Evolutionary conservation across 2,329 filamentous ascomycete genomes (phyloP).

Genomic region (Teratosphaeria nubilosa): DNA sequence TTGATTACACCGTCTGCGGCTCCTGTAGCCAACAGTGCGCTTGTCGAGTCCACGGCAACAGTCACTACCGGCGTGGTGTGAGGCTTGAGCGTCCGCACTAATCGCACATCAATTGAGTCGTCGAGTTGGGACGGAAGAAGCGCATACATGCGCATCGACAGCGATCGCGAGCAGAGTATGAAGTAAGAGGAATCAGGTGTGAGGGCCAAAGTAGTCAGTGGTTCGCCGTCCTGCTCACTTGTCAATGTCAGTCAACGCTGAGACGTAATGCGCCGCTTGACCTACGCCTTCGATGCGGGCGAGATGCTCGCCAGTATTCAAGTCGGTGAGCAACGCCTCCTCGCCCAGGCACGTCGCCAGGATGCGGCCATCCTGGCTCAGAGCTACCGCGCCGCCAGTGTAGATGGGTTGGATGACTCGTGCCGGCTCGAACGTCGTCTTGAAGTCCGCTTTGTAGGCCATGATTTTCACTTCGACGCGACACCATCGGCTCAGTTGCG

Average conservation of each 20-base stretch:
- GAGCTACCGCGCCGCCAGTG: constrained; percentile 76
- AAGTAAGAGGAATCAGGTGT: constrained; percentile 82
- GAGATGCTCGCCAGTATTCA: constrained; percentile 71
- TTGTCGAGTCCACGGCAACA: constrained; percentile 72
- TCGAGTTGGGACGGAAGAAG: constrained; percentile 51
- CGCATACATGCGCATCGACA: constrained; percentile 86
- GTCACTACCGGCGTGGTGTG: constrained; percentile 85
- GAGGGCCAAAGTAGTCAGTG: constrained; percentile 68
- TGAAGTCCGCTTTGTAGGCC: constrained; percentile 49
- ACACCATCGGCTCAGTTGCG: background rate
- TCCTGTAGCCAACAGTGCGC: constrained; percentile 83
- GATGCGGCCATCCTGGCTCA: constrained; percentile 71
- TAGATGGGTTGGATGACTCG: constrained; percentile 86
- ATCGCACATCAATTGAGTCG: constrained; percentile 51
- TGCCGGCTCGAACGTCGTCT: constrained; percentile 80
- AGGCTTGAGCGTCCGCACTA: constrained; percentile 75
- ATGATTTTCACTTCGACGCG: constrained; percentile 21
- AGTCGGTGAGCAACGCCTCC: constrained; percentile 77
- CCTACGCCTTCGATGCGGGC: constrained; percentile 77
- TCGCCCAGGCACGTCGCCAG: constrained; percentile 86
- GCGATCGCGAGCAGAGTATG: constrained; percentile 84
- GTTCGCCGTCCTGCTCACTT: constrained; percentile 46
- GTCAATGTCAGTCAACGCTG: constrained; percentile 30
- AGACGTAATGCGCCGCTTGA: constrained; percentile 15
- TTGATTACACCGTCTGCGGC: constrained; percentile 90